Conservation (phyloP, 306 rosid species). For the Clitoria ternatea region DNA sequence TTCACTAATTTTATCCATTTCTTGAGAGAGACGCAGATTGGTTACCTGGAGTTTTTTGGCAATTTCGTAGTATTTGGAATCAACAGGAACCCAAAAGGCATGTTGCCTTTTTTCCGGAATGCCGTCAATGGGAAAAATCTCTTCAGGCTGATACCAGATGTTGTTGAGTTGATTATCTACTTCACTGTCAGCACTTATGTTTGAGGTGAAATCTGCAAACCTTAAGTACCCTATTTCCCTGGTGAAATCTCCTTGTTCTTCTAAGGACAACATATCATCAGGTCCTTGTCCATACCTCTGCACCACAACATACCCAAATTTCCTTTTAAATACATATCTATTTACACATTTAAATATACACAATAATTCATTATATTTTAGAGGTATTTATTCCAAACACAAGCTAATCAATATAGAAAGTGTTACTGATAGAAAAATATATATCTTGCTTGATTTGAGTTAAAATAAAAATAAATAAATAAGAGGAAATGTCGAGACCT, state of each 20-base stretch:
- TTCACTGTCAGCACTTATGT: constrained; percentile 17
- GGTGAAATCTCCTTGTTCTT: constrained; percentile 50
- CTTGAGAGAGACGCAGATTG: too few species aligned
- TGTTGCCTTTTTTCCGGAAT: constrained; percentile 51
- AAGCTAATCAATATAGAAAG: too few species aligned
- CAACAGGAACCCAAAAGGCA: constrained; percentile 53
- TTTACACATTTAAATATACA: too few species aligned
- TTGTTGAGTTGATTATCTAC: constrained; percentile 46
- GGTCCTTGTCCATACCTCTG: constrained; percentile 52
- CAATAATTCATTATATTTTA: too few species aligned
- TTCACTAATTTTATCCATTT: too few species aligned
- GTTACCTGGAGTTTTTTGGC: not conserved
- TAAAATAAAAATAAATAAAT: too few species aligned
- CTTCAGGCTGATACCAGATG: constrained; percentile 65
- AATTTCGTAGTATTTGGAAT: constrained; percentile 26
- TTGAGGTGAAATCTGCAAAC: constrained; percentile 43
- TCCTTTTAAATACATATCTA: too few species aligned
- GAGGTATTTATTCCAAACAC: too few species aligned
- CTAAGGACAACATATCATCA: constrained; percentile 33
- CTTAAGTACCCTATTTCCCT: constrained; percentile 40
- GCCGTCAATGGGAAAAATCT: constrained; percentile 54
- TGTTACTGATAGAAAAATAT: too few species aligned
- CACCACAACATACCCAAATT: not conserved
- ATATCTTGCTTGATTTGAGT: too few species aligned
- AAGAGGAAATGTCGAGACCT: too few species aligned